These are phyloP conservation scores for Fraxinus latifolia DNA, from an alignment of 305 asterid species.

Conservation along the genomic window DNA sequence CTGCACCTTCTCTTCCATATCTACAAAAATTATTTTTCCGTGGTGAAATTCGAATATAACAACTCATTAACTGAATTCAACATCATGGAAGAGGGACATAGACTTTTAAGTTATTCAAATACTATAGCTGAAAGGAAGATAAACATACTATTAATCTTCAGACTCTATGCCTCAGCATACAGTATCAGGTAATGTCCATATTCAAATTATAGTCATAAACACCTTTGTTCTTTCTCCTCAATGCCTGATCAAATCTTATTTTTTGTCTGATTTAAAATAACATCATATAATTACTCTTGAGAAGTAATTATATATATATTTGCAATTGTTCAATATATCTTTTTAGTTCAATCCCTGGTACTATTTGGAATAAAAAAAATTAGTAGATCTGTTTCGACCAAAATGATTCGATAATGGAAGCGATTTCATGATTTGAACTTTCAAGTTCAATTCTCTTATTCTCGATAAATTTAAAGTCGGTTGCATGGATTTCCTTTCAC, in stretches of 20 bases:
- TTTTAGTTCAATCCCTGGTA: background rate
- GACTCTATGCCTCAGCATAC: background rate
- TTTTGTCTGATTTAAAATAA: too few relatives aligned
- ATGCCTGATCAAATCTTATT: background rate
- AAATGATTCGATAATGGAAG: background rate
- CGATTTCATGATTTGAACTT: background rate
- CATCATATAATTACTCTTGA: too few relatives aligned
- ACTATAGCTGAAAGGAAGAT: background rate
- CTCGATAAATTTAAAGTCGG: background rate
- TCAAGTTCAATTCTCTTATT: background rate
- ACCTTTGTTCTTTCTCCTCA: background rate
- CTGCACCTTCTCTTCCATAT: slow-evolving; percentile 80
- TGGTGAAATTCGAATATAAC: background rate
- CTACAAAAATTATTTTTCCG: slow-evolving; percentile 26
- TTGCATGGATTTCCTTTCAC: background rate
- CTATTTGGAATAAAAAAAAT: background rate
- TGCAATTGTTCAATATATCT: background rate
- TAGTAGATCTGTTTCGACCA: background rate
- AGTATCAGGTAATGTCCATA: background rate
- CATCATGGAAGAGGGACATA: background rate
- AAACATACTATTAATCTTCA: background rate
- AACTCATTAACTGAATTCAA: background rate
- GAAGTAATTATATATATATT: too few relatives aligned
- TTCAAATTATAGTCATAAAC: background rate
- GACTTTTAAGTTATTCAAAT: background rate